Conservation (phyloP, 1,139 yeast species). For the Neolecta irregularis region DNA sequence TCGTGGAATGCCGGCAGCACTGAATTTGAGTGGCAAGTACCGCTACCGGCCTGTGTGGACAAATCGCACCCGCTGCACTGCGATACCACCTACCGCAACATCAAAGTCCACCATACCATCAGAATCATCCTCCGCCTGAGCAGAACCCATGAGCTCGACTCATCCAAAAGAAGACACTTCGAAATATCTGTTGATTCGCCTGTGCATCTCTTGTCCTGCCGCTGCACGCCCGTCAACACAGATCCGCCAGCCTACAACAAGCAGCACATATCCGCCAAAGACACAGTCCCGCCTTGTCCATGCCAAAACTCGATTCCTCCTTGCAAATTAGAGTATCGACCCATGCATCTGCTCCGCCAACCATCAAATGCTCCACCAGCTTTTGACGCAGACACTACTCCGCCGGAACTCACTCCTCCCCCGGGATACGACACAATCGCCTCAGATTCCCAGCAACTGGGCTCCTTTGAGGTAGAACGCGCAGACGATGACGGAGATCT, state of each 20-base stretch:
- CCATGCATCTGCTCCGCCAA: constrained; percentile 29
- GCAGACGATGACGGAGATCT: constrained; percentile 9
- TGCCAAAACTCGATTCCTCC: constrained; percentile 14
- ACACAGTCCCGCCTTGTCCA: constrained; percentile 19
- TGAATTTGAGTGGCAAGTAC: constrained; percentile 72
- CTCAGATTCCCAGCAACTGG: constrained; percentile 6
- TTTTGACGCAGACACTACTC: constrained; percentile 27
- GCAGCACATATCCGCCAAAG: no score
- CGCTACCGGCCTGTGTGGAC: constrained; percentile 48
- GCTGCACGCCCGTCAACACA: constrained; percentile 25
- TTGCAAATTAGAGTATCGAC: constrained; percentile 20
- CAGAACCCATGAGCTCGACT: constrained; percentile 37
- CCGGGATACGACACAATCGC: constrained; percentile 18
- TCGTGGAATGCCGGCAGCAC: constrained; percentile 19
- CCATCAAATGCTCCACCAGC: constrained; percentile 35
- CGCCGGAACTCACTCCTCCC: constrained; percentile 22
- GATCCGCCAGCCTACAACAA: constrained; percentile 27
- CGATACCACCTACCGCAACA: constrained; percentile 60
- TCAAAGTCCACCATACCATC: constrained; percentile 87
- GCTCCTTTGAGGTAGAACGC: constrained; percentile 5
- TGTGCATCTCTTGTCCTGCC: constrained; percentile 49
- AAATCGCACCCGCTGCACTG: constrained; percentile 46
- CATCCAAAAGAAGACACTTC: constrained; percentile 58
- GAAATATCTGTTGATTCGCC: constrained; percentile 90
- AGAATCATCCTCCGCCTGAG: constrained; percentile 72